A percentile compares a stretch with the other conserved stretches of the same genome.
These are phyloP conservation scores for Lodderomyces beijingensis DNA, from an alignment of 1,139 yeast species.

Conservation along the genomic window DNA sequence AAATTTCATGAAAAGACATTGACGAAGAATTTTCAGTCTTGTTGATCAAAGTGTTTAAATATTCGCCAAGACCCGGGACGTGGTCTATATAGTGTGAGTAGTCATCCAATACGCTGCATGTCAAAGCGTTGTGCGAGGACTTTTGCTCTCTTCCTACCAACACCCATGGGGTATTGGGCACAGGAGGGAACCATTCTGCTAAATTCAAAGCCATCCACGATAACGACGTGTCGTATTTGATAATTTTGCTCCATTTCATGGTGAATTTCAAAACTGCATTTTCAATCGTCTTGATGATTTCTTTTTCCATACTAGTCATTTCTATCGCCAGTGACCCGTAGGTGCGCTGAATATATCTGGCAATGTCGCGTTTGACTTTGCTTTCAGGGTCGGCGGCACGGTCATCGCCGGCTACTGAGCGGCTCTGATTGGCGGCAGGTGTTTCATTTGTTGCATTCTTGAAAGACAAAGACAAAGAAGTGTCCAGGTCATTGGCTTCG, in stretches of 20 bases:
- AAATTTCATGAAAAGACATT: constrained; percentile 63
- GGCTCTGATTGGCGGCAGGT: constrained; percentile 9
- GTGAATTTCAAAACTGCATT: constrained; percentile 61
- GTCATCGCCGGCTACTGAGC: too few relatives aligned
- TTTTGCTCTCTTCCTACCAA: constrained; percentile 37
- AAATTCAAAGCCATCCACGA: constrained; percentile 85
- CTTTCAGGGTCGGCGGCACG: constrained; percentile 20
- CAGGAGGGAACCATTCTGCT: constrained; percentile 86
- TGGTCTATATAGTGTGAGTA: constrained; percentile 44
- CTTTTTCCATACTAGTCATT: constrained; percentile 40
- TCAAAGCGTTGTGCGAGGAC: constrained; percentile 23
- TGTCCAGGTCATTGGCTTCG: constrained; percentile 11
- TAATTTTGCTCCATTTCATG: constrained; percentile 71
- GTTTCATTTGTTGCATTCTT: constrained; percentile 1
- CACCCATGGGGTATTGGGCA: constrained; percentile 41
- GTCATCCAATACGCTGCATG: constrained; percentile 41
- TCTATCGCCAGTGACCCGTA: constrained; percentile 17
- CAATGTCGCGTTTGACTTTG: constrained; percentile 47
- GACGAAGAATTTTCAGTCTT: constrained; percentile 21
- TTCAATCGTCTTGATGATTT: constrained; percentile 56
- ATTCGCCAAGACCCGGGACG: constrained; percentile 24
- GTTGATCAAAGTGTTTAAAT: constrained; percentile 23
- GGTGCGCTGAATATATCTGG: constrained; percentile 47
- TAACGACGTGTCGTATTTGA: constrained; percentile 76
- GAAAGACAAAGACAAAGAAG: constrained; percentile 1